These are phyloP conservation scores for Drosera capensis DNA, from an alignment of 148 eudicot species.

Conservation along the genomic window DNA sequence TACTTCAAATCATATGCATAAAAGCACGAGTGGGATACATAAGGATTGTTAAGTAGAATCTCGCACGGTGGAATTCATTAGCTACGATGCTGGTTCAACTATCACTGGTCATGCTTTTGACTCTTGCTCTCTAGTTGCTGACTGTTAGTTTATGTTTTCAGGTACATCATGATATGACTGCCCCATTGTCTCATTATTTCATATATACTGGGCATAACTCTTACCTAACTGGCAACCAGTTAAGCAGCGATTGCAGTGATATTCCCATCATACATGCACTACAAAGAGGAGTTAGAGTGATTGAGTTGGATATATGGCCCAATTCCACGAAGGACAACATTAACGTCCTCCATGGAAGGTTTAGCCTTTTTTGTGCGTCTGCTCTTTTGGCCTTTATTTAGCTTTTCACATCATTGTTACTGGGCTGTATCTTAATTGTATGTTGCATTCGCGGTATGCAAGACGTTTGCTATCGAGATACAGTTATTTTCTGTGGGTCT, in stretches of 20 bases:
- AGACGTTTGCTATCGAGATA: no score
- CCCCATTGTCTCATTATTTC: constrained; percentile 76
- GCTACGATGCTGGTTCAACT: background rate
- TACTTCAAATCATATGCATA: no score
- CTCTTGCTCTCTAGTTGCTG: background rate
- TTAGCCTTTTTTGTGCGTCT: background rate
- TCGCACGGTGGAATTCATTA: no score
- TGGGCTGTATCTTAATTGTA: background rate
- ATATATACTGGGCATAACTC: constrained; percentile 88
- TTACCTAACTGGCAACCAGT: constrained; percentile 75
- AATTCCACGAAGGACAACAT: constrained; percentile 45
- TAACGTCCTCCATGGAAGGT: constrained; percentile 75
- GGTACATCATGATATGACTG: constrained; percentile 80
- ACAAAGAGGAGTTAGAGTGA: constrained; percentile 66
- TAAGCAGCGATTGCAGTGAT: constrained; percentile 75
- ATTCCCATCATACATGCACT: constrained; percentile 58
- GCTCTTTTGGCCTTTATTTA: background rate
- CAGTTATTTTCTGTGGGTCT: no score
- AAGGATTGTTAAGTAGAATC: no score
- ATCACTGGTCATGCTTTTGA: background rate
- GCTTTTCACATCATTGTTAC: background rate
- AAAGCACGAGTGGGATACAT: no score
- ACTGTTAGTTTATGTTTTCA: constrained; percentile 10
- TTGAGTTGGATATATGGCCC: constrained; percentile 91
- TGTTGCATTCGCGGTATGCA: no score